Conservation (phyloP, 352 stramenopile genomes). For the Globisporangium emineosum region DNA sequence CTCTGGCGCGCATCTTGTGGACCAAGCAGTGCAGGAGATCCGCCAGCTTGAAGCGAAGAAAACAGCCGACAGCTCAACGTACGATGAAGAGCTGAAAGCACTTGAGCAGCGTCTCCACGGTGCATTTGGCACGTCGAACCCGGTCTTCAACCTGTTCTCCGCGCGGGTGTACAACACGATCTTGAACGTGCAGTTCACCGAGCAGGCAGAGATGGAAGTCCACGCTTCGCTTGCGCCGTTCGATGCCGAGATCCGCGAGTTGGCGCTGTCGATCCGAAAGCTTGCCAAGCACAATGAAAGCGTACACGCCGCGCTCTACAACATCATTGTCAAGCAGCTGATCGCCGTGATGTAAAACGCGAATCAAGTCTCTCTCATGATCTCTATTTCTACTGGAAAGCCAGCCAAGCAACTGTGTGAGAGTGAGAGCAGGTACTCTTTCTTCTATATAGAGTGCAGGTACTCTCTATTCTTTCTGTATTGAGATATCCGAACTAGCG, state of each 20-base stretch:
- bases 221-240: constrained; percentile 57
- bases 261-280: constrained; percentile 29
- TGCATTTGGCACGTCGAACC: constrained; percentile 43
- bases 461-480: background rate
- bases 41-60: constrained; percentile 23
- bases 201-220: constrained; percentile 23
- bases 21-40: constrained; percentile 40
- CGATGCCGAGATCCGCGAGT: constrained; percentile 33
- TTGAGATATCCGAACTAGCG: background rate
- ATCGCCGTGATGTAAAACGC: constrained; percentile 23
- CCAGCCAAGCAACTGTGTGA: background rate
- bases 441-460: too few relatives aligned
- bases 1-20: constrained; percentile 46
- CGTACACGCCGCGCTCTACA: constrained; percentile 67
- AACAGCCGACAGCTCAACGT: background rate
- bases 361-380: background rate
- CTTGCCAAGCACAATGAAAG: constrained; percentile 70
- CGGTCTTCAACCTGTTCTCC: constrained; percentile 60
- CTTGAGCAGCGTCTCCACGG: constrained; percentile 44
- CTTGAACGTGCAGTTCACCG: constrained; percentile 19
- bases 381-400: background rate
- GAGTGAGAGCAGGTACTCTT: too few relatives aligned
- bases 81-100: constrained; percentile 25
- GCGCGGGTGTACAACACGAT: constrained; percentile 35
- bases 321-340: constrained; percentile 45